phyloP scores from a whole-genome alignment of 441 rosid genomes.

The Lagerstroemia fauriei region DNA sequence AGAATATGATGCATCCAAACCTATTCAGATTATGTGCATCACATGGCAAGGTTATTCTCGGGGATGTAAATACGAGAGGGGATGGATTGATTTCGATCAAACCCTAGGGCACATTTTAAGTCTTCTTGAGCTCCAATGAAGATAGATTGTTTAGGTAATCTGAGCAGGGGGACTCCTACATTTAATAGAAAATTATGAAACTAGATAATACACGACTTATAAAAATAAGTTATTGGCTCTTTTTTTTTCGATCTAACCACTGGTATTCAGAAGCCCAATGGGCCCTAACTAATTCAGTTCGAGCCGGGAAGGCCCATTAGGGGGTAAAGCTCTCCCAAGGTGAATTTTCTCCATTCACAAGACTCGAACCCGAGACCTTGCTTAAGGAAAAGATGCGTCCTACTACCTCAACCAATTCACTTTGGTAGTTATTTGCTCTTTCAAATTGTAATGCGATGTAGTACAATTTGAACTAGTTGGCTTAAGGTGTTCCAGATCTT shows the following conservation, averaged over 20 bases:
- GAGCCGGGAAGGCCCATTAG: too few relatives aligned
- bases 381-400: too few relatives aligned
- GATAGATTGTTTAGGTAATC: constrained; percentile 49
- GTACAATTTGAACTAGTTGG: not conserved
- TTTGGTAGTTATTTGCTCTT: not conserved
- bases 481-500: not conserved
- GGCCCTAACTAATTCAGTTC: too few relatives aligned
- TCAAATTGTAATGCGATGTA: not conserved
- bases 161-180: constrained; percentile 57
- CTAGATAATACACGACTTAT: not conserved
- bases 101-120: constrained; percentile 38
- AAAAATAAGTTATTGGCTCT: not conserved
- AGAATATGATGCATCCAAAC: constrained; percentile 28
- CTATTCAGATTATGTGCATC: constrained; percentile 40
- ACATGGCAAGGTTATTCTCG: constrained; percentile 32
- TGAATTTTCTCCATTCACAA: too few relatives aligned
- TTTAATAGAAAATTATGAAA: constrained; percentile 16
- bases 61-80: constrained; percentile 54
- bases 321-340: too few relatives aligned
- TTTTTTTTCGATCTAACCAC: too few relatives aligned
- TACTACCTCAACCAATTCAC: too few relatives aligned
- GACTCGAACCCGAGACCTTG: too few relatives aligned
- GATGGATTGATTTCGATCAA: constrained; percentile 48
- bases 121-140: constrained; percentile 45
- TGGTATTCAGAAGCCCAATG: too few relatives aligned